phyloP scores from a whole-genome alignment of 148 eudicot genomes.

The Heliamphora exappendiculata region DNA sequence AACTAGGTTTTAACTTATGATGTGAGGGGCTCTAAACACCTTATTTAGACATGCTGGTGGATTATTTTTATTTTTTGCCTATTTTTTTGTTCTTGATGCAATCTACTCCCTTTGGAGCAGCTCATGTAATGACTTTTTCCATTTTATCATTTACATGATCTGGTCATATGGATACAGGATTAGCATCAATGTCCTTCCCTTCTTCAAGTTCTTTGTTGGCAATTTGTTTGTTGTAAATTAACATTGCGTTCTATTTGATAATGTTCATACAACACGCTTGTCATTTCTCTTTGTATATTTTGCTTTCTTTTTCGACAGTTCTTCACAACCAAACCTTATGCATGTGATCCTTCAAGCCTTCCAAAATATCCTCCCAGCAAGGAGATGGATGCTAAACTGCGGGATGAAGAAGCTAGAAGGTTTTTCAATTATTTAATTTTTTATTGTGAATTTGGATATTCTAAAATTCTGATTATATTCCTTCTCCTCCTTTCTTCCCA shows the following conservation, averaged over 20 bases:
- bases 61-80: background rate
- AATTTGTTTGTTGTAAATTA: background rate
- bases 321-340: constrained; percentile 65
- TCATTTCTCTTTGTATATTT: background rate
- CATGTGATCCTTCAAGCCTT: constrained; percentile 74
- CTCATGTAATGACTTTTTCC: background rate
- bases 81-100: background rate
- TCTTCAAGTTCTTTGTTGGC: background rate
- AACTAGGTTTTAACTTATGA: background rate
- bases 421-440: constrained; percentile 1
- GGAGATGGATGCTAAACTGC: constrained; percentile 79
- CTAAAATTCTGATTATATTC: background rate
- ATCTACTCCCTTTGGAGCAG: background rate
- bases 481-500: background rate
- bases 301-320: constrained; percentile 33
- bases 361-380: constrained; percentile 85
- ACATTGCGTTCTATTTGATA: background rate
- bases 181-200: background rate
- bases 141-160: constrained; percentile 3
- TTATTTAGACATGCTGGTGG: background rate
- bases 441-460: background rate
- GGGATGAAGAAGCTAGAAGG: constrained; percentile 85
- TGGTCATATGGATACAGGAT: background rate
- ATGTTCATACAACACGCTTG: background rate
- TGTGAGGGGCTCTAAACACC: background rate